Conservation (phyloP, 768 basidiomycete species). For the Xerocomus potaroensis region DNA sequence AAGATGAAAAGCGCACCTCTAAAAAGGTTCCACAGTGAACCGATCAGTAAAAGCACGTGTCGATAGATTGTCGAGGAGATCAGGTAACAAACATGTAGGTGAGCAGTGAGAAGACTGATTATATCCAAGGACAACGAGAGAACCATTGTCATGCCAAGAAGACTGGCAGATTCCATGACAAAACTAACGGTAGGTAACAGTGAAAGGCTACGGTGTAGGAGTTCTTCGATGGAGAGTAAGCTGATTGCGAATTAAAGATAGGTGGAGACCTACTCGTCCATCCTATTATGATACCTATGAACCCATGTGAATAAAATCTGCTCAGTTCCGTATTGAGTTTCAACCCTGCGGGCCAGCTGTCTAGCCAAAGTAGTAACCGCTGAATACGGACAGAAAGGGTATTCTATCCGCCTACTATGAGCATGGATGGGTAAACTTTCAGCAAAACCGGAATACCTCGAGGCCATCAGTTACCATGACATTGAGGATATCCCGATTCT, state of each 20-base stretch:
- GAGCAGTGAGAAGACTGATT: constrained; percentile 61
- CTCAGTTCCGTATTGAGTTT: constrained; percentile 97
- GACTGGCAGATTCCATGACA: constrained; percentile 34
- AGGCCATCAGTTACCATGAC: constrained; percentile 31
- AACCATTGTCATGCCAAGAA: constrained; percentile 57
- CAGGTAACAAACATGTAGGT: constrained; percentile 67
- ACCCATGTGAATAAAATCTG: constrained; percentile 70
- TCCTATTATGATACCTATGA: constrained; percentile 56
- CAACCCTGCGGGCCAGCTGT: constrained; percentile 93
- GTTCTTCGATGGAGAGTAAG: constrained; percentile 9
- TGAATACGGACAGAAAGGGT: constrained; percentile 37
- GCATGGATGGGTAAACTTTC: background rate
- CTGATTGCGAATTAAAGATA: background rate
- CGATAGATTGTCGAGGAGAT: constrained; percentile 59
- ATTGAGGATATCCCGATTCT: constrained; percentile 54
- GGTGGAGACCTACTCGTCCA: constrained; percentile 66
- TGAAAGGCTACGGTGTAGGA: constrained; percentile 21
- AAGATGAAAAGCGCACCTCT: constrained; percentile 50
- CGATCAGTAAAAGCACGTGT: constrained; percentile 51
- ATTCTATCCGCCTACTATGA: constrained; percentile 11
- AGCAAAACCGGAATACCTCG: constrained; percentile 33
- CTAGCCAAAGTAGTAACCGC: constrained; percentile 70
- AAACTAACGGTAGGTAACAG: constrained; percentile 25
- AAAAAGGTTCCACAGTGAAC: constrained; percentile 85
- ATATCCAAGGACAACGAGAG: constrained; percentile 66